Evolutionary conservation across 345 rosid genomes (phyloP).

Genomic region (Dipteronia dyeriana): DNA sequence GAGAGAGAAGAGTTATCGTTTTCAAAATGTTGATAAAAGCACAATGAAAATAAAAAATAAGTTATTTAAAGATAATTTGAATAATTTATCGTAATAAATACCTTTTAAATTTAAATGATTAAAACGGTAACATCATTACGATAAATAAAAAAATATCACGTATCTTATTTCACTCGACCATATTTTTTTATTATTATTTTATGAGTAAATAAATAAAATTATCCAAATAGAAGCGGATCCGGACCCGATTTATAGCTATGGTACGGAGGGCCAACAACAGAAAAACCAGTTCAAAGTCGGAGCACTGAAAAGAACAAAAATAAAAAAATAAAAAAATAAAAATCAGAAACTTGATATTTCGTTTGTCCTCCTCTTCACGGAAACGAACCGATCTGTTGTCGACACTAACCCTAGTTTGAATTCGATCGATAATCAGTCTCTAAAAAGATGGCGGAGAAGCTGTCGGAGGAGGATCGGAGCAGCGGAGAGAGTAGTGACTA

Average conservation of each 20-base stretch:
- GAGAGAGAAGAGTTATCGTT: too few relatives aligned
- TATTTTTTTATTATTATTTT: too few relatives aligned
- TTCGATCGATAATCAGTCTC: neutral
- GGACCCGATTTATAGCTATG: neutral
- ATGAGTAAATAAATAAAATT: neutral
- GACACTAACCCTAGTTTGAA: neutral
- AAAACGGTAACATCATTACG: too few relatives aligned
- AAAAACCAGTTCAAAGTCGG: neutral
- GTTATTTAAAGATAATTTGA: too few relatives aligned
- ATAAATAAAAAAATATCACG: too few relatives aligned
- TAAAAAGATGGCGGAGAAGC: conserved; percentile 38
- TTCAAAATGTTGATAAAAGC: too few relatives aligned
- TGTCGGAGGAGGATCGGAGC: conserved; percentile 37
- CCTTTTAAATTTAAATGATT: too few relatives aligned
- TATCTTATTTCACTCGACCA: too few relatives aligned
- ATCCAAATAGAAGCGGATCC: conserved; percentile 7
- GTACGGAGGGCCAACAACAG: neutral
- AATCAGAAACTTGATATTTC: neutral
- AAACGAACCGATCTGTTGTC: neutral
- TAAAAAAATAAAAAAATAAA: too few relatives aligned
- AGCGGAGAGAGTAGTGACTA: conserved; percentile 57
- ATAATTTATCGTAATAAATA: too few relatives aligned
- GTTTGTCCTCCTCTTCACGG: neutral
- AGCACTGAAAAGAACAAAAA: neutral
- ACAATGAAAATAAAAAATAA: too few relatives aligned